Evolutionary conservation across 2,329 filamentous ascomycete species (phyloP).

Genomic region (Byssochlamys sp.): DNA sequence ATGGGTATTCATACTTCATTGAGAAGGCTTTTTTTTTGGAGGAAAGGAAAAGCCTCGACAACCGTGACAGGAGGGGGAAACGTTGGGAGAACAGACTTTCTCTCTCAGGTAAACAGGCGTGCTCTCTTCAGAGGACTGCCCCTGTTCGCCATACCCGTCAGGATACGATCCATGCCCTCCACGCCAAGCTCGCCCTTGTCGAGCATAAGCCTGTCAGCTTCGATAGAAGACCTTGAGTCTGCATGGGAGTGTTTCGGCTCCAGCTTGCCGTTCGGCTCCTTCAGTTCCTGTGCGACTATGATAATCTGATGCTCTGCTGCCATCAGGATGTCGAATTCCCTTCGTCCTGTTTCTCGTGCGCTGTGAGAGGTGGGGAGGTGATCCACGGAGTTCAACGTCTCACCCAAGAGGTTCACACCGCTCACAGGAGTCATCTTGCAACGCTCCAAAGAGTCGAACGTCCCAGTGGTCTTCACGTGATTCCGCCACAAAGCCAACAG

Average conservation of each 20-base stretch:
- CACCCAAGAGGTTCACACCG: constrained; percentile 31
- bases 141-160: constrained; percentile 33
- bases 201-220: constrained; percentile 34
- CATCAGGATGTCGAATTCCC: constrained; percentile 31
- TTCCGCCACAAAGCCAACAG: constrained; percentile 37
- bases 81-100: background rate
- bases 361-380: constrained; percentile 24
- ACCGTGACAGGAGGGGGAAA: background rate
- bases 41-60: background rate
- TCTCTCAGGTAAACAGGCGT: background rate
- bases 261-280: background rate
- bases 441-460: constrained; percentile 30
- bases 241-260: constrained; percentile 12
- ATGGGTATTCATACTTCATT: constrained; percentile 10
- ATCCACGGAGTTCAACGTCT: constrained; percentile 29
- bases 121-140: constrained; percentile 17
- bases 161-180: constrained; percentile 38
- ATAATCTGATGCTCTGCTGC: constrained; percentile 33
- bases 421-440: constrained; percentile 30
- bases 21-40: constrained; percentile 23
- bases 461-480: constrained; percentile 26
- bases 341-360: constrained; percentile 13
- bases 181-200: constrained; percentile 37
- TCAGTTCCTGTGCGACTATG: constrained; percentile 24
- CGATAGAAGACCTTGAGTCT: constrained; percentile 9